Evolutionary conservation across 306 rosid genomes (phyloP), one percentile per base, ranked within the genome.

Genomic region (Betula pendula): DNA sequence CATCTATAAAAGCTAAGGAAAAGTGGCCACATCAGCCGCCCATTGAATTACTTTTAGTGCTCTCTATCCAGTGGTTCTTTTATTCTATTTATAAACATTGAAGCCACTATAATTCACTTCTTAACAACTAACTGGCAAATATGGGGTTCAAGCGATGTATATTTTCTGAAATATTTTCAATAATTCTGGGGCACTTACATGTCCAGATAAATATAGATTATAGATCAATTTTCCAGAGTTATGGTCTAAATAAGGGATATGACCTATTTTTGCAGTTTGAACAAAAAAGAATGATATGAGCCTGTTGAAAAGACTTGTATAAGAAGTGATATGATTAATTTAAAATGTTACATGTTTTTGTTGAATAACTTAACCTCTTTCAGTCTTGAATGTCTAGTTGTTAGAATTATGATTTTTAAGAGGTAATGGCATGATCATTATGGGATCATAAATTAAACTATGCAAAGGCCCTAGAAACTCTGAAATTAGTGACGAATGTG

Each of bases 211-310:
- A 19, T 76, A 68, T 75, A 79, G 71, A 71, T 78, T 83, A 83
- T 75, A 75, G 73, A 43, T 66, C 19, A 9, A 47, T 77, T 72
- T 58, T 80, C 62, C 22, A 66, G 70, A 40, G 58, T 58, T 17
- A 74, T 81, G 84, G 88, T 84, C 86, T 85, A 84, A 5, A 1
- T 15, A 33, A 68, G 59, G 77, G 77, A 76, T 79, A 63, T 72
- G 65, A 58, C 40, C 20, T 62, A 3, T 16, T 29, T 1, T 31
- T 15, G n/a, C 22, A 62, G 68, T 14, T 62, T 31, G 68, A 19
- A 29, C 43, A 5, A 16, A 59, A 59, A 31, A 62, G 43, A 62
- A 62, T 25, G 15, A 6, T 13, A 62, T 62, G 68, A 16, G 44
- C 68, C 42, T 29, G 43, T 33, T 62, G 44, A 29, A 62, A 31